Evolutionary conservation across 2,329 filamentous ascomycete species (phyloP), one percentile per base, ranked within the genome.

Genomic region (Calonectria montana): DNA sequence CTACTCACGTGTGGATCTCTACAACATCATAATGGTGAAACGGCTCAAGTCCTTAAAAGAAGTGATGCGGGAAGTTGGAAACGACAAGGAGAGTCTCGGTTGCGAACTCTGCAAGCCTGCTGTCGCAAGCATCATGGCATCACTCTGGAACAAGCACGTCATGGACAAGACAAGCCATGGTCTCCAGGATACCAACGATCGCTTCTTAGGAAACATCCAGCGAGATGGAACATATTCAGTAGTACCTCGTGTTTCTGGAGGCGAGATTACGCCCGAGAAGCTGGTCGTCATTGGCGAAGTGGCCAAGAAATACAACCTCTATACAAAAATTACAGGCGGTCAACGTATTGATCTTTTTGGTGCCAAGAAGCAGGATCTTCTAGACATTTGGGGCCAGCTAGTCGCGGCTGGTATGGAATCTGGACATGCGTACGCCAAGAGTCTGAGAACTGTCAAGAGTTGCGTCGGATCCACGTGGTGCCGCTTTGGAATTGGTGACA

Each of bases 301-400:
- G 0, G 95, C 95, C 0, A 94, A 94, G 85, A 93, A 96, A 81
- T 97, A 94, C 80, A 89, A 89, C 41, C 86, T 98, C 8, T 98
- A 98, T 84, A 95, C 92, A 80, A 98, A 98, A 84, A 97, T 98
- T 80, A 98, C 95, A 0, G 95, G 95, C 67, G 95, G 94, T 1
- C 95, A 98, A 83, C 91, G 95, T 68, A 97, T 98, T 80, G 95
- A 98, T 82, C 91, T 98, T 92, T 98, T 98, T 79, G 95, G 95
- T 47, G 95, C 95, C 0, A 92, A 92, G 83, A 97, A 97, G 84
- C 93, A 97, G 75, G 94, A 98, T 81, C 87, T 98, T 21, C 87
- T 94, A 2, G 88, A 89, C 16, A 98, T 98, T 77, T 98, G 95
- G 95, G 89, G 90, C 50, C 90, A 91, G 76, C 88, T 98, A 3